Conservation (phyloP, 805 yeast species). For the Maudiozyma turicensis region DNA sequence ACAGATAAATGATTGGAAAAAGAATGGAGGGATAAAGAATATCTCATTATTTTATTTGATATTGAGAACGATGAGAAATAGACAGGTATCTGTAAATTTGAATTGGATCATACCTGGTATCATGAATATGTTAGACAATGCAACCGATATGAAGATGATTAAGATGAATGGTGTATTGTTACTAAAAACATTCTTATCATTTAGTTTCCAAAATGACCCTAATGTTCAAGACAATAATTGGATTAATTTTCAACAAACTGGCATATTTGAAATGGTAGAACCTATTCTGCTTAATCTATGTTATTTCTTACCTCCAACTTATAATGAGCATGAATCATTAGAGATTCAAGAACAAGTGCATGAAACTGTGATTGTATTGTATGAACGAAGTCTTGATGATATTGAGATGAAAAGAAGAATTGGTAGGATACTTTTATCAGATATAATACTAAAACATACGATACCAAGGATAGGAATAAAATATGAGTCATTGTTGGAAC, state of each 20-base stretch:
- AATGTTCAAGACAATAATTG: constrained; percentile 7
- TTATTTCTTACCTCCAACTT: constrained; percentile 23
- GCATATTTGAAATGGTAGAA: constrained; percentile 20
- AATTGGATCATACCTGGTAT: constrained; percentile 30
- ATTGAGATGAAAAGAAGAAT: constrained; percentile 6
- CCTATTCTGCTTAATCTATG: constrained; percentile 20
- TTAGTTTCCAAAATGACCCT: constrained; percentile 5
- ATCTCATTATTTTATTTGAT: constrained; percentile 19
- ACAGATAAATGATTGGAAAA: constrained; percentile 13
- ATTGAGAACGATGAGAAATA: constrained; percentile 10
- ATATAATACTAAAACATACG: constrained; percentile 17
- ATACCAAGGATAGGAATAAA: constrained; percentile 20
- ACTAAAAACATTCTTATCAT: constrained; percentile 12
- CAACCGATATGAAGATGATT: constrained; percentile 17
- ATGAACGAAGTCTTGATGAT: constrained; percentile 6
- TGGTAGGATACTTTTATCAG: constrained; percentile 13
- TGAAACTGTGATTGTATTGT: constrained; percentile 18
- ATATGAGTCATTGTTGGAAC: constrained; percentile 13
- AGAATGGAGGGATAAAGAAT: constrained; percentile 17
- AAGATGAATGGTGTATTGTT: constrained; percentile 20
- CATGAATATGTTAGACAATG: constrained; percentile 24
- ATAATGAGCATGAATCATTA: constrained; percentile 10
- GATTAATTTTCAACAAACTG: constrained; percentile 19
- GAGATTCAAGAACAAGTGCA: constrained; percentile 13
- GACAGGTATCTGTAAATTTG: constrained; percentile 19